Percentiles rank a stretch among this genome's conserved stretches.
Conservation (phyloP, 2,329 filamentous ascomycete genomes). For the Raffaelea deltoideospora region DNA sequence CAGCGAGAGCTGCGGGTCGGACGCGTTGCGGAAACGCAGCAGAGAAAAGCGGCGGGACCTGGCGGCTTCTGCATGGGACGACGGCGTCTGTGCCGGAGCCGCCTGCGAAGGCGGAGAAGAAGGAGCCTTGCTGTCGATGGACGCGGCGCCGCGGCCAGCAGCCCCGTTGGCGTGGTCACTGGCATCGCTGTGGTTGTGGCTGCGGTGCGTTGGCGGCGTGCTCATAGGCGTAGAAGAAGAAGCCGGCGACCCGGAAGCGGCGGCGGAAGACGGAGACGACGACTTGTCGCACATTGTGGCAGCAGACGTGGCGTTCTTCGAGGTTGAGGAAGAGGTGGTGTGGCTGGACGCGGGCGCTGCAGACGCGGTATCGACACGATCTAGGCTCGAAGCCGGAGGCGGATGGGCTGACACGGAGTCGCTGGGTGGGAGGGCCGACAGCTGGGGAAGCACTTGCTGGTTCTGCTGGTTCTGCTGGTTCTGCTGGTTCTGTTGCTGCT, state of each 20-base stretch:
- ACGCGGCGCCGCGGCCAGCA: slow-evolving; percentile 11
- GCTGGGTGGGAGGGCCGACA: no score
- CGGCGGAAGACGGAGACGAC: no score
- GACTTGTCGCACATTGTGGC: no score
- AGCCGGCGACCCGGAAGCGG: no score
- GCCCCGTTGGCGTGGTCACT: slow-evolving; percentile 9
- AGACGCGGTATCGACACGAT: background rate
- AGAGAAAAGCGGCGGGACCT: slow-evolving; percentile 54
- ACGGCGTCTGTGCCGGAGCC: slow-evolving; percentile 36
- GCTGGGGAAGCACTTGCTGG: no score
- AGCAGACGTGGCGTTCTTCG: slow-evolving; percentile 14
- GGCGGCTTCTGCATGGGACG: no score
- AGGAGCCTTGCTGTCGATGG: slow-evolving; percentile 21
- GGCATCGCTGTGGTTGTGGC: slow-evolving; percentile 10
- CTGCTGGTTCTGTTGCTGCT: no score
- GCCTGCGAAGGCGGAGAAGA: slow-evolving; percentile 37
- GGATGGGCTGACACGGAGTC: background rate
- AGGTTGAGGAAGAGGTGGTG: slow-evolving; percentile 1
- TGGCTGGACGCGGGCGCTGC: slow-evolving; percentile 2
- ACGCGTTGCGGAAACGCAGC: slow-evolving; percentile 79
- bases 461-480: no score
- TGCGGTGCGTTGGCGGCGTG: slow-evolving; percentile 15
- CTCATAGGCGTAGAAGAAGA: no score
- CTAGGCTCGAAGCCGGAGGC: background rate
- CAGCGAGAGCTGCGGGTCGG: slow-evolving; percentile 73